Base-by-base conservation (phyloP, 768 basidiomycete species). In the Amanita pseudoporphyria region DNA sequence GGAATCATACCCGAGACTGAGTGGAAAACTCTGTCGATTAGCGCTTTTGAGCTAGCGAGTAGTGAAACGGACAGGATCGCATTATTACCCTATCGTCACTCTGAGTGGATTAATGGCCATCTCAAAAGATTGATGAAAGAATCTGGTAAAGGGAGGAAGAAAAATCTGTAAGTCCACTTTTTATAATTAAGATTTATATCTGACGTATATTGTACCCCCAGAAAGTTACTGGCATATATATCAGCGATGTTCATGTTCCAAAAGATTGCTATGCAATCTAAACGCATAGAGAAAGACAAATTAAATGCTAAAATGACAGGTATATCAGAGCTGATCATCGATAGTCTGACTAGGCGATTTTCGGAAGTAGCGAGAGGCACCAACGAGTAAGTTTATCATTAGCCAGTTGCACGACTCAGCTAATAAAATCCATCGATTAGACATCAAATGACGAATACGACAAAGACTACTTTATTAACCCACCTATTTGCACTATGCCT, bases 401-500 rank as follows among this genome's bases (percentile, higher is more conserved):
- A 19, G 22, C 9, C 24, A 6, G 32, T 22, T 31, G 39, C 36
- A 35, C 45, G 19, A 32, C 24, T 38, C 22, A 24, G 36, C 36
- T 40, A 19, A 36, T 48, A 6, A 44, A 38, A 36, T 28, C 5
- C 13, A 3, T 18, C n/a, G 19, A 28, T 10, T 40, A 54, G 32
- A 18, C 48, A 44, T 38, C 71, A 73, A 49, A 62, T 74, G 18
- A 96, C 93, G 2, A 72, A 82, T 5, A 73, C 79, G 48, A 84
- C 75, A 30, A 77, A 86, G 60, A 82, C 83, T 2, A 79, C 76
- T 57, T 70, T 95, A 2, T 65, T 92, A 50, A 79, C 87, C 1
- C 78, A 90, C 58, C 74, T 93, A 60, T 84, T 95, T 53, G 83
- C 86, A 1, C 68, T 95, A 0, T 88, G 84, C 58, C 76, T 96